These are phyloP conservation scores for Rhodofomes roseus DNA, from an alignment of 1,284 basidiomycete species.

Conservation along the genomic window DNA sequence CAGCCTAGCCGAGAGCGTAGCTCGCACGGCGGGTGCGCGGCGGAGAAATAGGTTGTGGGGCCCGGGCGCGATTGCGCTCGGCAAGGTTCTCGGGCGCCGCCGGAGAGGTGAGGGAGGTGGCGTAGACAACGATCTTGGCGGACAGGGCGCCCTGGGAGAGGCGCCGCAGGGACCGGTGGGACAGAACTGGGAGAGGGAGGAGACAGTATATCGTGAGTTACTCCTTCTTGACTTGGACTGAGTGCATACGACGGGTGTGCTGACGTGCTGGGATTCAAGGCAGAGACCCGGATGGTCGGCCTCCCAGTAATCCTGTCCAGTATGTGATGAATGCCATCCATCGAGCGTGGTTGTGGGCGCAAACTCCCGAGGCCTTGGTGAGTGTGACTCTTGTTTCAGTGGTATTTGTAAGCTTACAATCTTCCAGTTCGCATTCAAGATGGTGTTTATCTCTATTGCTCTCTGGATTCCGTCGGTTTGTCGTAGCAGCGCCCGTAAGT, in stretches of 20 bases:
- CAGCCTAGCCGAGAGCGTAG: slow-evolving; percentile 40
- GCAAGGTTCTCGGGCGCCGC: slow-evolving; percentile 31
- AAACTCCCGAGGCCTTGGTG: slow-evolving; percentile 42
- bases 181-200: slow-evolving; percentile 24
- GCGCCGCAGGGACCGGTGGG: slow-evolving; percentile 24
- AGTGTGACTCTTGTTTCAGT: slow-evolving; percentile 9
- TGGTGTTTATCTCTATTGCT: slow-evolving; percentile 48
- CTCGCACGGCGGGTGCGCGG: slow-evolving; percentile 36
- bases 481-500: slow-evolving; percentile 41
- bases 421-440: slow-evolving; percentile 52
- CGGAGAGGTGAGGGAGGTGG: slow-evolving; percentile 15
- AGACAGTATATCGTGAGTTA: slow-evolving; percentile 33
- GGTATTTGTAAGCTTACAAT: neutral
- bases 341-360: slow-evolving; percentile 36
- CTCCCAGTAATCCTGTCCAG: slow-evolving; percentile 41
- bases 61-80: slow-evolving; percentile 44
- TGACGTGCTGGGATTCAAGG: slow-evolving; percentile 22
- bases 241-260: neutral
- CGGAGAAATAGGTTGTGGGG: slow-evolving; percentile 44
- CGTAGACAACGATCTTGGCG: neutral
- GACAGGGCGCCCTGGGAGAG: slow-evolving; percentile 24
- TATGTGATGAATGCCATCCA: slow-evolving; percentile 34
- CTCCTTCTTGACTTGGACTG: neutral
- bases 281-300: slow-evolving; percentile 45
- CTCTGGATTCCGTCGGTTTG: slow-evolving; percentile 55